Evolutionary conservation across 768 basidiomycete genomes (phyloP), one percentile per base, ranked within the genome.

Genomic region (Albatrellus ellisii): DNA sequence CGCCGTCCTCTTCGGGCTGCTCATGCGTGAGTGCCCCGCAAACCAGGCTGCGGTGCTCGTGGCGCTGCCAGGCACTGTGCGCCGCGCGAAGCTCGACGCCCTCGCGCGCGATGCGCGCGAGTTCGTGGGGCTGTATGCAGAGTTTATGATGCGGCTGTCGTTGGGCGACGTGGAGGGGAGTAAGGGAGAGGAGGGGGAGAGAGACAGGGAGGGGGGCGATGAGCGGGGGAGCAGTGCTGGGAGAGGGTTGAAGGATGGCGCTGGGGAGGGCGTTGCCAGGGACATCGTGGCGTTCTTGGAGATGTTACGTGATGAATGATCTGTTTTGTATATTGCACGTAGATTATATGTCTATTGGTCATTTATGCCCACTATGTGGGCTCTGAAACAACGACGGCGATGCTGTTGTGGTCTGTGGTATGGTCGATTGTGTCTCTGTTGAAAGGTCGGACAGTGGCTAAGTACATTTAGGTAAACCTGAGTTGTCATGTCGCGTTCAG

Each of bases 1-100:
- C 4, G 75, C 86, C 0, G 73, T 89, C 6, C 69, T 90, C 4
- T 70, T 90, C 36, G 84, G 70, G 7, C 54, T 75, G 4, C 59
- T 74, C 27, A 61, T 65, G 39, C 57, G 58, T 28, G 52, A 59
- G 28, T 55, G 57, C 20, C 32, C 55, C 6, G 36, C 44, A n/a
- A 67, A 63, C 41, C 61, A 59, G 45, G 15, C 42, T 11, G 42
- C 58, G 4, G 51, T 69, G 36, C 40, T 65, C 15, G 55, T 55
- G n/a, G 47, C 45, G 2, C 54, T 71, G 6, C 59, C 66, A 0
- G 68, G 65, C 12, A 15, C 33, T n/a, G 57, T 59, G 4, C 39
- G 46, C 6, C 44, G 53, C 6, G 47, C 55, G 18, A 61, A 56
- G 43, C 51, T 70, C 2, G 50, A 50, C 2, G 49, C 55, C 2